Base-by-base conservation (phyloP, 2,329 filamentous ascomycete species). In the Zarea fungicola region DNA sequence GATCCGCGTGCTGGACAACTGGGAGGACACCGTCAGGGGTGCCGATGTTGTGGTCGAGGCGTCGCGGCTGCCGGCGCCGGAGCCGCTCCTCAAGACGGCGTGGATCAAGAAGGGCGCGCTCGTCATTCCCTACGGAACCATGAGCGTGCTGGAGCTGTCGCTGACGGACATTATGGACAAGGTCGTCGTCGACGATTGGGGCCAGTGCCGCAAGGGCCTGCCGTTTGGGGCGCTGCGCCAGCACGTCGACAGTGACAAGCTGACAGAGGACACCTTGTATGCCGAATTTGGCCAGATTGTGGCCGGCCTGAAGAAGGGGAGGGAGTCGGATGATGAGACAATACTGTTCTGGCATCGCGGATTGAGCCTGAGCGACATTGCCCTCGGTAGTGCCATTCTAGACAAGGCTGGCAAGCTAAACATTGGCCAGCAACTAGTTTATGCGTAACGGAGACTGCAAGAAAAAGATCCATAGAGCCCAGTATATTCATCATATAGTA, bases 341-440 rank as follows among this genome's bases (percentile, higher is more conserved):
- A 51, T 49, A 49, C 39, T 51, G 28, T 51, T 51, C 26, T 51
- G 49, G 49, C 37, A 51, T 40, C 49, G 49, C 26, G 49, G 49
- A 6, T 14, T 51, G 8, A 51, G 44, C 43, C 44, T 51, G 6
- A 48, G 49, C 28, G 49, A 51, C 32, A 49, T 51, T 43, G 49
- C 49, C 16, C 44, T 51, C 13, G 44, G 44, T 6, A 49, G 36
- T 5, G 39, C 49, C 13, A 49, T 51, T 31, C 40, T 51, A 23
- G 39, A 37, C 35, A 51, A 51, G 44, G 49, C 49, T 9, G 43
- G 26, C 26, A 43, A 42, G 29, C 45, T 42, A 7, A 22, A 51
- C 18, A 43, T 51, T 39, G 49, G 49, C 19, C 49, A 51, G 35
- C 49, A 32, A 6, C 39, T 51, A 10, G 28, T 25, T 43, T 51